These are phyloP conservation scores for Gaultheria prostrata DNA, from an alignment of 148 eudicot species.

Conservation along the genomic window DNA sequence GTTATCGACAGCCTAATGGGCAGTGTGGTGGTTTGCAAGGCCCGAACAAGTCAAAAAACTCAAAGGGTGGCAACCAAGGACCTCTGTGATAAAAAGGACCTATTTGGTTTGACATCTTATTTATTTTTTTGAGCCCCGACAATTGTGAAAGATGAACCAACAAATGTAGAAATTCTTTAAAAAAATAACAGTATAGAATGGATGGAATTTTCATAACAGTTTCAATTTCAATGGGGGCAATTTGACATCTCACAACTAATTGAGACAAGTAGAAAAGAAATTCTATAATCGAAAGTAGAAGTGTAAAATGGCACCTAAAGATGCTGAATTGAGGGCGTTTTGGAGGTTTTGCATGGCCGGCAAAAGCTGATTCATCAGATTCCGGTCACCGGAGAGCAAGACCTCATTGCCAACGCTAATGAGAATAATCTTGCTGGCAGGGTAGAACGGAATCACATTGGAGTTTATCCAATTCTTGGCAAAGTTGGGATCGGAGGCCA, in stretches of 20 bases:
- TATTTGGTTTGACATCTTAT: too few species aligned
- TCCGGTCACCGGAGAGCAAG: conserved; percentile 54
- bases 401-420: conserved; percentile 87
- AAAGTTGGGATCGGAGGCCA: conserved; percentile 69
- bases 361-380: conserved; percentile 43
- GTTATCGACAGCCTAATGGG: too few species aligned
- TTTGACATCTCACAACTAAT: not conserved
- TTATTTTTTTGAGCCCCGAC: too few species aligned
- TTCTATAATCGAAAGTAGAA: not conserved
- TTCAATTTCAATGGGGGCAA: not conserved
- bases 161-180: too few species aligned
- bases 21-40: too few species aligned
- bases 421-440: conserved; percentile 62
- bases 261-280: not conserved
- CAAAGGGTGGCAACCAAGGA: too few species aligned
- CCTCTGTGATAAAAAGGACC: too few species aligned
- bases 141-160: too few species aligned
- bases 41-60: too few species aligned
- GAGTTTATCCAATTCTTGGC: conserved; percentile 73
- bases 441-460: conserved; percentile 62
- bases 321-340: conserved; percentile 56
- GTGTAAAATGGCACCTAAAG: not conserved
- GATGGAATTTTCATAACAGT: too few species aligned
- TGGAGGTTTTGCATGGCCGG: conserved; percentile 94
- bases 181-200: too few species aligned